Evolutionary conservation across 768 basidiomycete species (phyloP), one percentile per base, ranked within the genome.

Genomic region (Suillus sp.): DNA sequence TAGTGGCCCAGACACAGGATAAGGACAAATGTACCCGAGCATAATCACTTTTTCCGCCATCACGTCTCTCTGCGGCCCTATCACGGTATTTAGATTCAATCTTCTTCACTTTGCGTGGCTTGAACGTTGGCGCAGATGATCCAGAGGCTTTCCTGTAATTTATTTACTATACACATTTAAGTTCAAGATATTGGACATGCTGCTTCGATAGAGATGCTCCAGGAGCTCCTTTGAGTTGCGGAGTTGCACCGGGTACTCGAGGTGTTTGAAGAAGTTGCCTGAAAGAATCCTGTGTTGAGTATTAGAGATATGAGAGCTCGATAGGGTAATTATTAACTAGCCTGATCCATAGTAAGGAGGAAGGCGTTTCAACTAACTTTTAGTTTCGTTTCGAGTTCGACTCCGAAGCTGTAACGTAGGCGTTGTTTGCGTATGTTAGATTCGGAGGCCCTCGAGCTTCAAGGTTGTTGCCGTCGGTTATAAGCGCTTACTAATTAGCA

Each of bases 91-190:
- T 80, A 20, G 74, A 70, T 13, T 83, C 83, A 0, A 75, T 64
- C 72, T 88, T 88, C 77, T 88, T 92, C 45, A 93, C 80, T 68
- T 89, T 92, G 57, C 93, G 83, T 13, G 93, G 93, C 69, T 93
- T 93, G 75, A 95, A 95, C 0, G 84, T 81, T 22, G 90, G 85
- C 64, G 87, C 78, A 1, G 84, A 81, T 14, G 84, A 71, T 60
- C 81, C 78, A 25, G 82, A 72, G 4, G 78, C 74, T 71, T 85
- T 86, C 62, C 84, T 85, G 61, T 13, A 42, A 42, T 11, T 16
- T 25, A 40, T 13, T 45, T 37, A 40, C 32, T 30, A 16, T 25
- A 13, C 14, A 66, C 62, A 64, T 40, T 42, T 40, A 1, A 43
- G 14, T 42, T n/a, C 30, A 30, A 59, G 55, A 27, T 27, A 38